Base-by-base conservation (phyloP, 75 land plant genomes). In the Adiantum capillusveneris region DNA sequence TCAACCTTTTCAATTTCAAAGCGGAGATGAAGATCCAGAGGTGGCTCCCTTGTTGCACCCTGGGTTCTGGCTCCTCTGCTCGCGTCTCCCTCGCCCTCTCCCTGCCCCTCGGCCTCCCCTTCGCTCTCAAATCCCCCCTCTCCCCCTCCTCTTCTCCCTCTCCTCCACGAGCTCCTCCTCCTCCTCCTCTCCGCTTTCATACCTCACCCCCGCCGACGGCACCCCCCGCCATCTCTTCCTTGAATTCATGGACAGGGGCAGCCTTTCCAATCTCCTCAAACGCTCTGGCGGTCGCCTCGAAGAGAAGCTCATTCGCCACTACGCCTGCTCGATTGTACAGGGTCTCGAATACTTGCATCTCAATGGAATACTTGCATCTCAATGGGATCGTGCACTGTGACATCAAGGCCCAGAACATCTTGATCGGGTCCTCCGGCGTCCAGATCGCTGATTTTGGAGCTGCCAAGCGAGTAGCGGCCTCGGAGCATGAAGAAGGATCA, bases 371-470 rank as follows among this genome's bases (percentile, higher is more conserved):
- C 53, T 37, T 85, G 39, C 88, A 85, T 46, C 34, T 14, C 25
- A 44, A 18, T 0, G 84, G 81, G 14, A 69, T 75, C 61, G 88
- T 78, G 11, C 81, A 85, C 70, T 75, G 88, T 50, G 88, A 85
- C 62, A 26, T 85, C 56, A 85, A 84, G 81, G 84, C 72, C 22
- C 62, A 62, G 60, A 81, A 84, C 39, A 51, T 80, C 1, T 62
- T 81, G 6, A 64, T 81, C n/a, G 67, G 60, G 1, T 13, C 44
- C 17, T 45, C 42, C 19, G 75, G 54, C 16, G 84, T 73, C 17
- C 89, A 94, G 67, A 77, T 94, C n/a, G 84, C 87, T 1, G 98
- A 94, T 53, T 89, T 94, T 53, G 98, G 98, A 0, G 65, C 90
- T 0, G 79, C 97, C 24, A 73, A 46, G 6, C 5, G 6, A 5